Percentiles rank a stretch among this genome's conserved stretches.
These are phyloP conservation scores for Phytophthora cryptogea DNA, from an alignment of 352 stramenopile genomes.

Conservation along the genomic window DNA sequence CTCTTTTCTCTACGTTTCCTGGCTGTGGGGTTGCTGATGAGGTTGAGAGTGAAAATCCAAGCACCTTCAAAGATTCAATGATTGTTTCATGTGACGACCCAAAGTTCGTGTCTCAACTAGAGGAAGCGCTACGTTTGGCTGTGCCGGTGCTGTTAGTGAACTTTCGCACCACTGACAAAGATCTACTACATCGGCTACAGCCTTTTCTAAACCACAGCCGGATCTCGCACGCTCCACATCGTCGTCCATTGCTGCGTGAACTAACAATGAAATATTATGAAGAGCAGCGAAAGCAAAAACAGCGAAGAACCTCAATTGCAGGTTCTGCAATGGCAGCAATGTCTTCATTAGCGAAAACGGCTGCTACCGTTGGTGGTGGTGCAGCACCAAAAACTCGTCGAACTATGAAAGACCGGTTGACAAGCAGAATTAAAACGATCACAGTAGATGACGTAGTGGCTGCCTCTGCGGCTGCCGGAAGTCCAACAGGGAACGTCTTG, in stretches of 20 bases:
- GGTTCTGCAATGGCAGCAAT: constrained; percentile 8
- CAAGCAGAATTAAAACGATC: constrained; percentile 1
- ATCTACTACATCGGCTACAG: constrained; percentile 15
- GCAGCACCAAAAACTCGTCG: constrained; percentile 7
- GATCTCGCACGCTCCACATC: constrained; percentile 16
- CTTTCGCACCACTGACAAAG: constrained; percentile 28
- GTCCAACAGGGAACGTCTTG: not conserved
- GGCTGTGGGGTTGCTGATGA: constrained; percentile 15
- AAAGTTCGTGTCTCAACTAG: constrained; percentile 26
- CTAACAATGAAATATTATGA: constrained; percentile 28
- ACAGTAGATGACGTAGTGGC: constrained; percentile 6
- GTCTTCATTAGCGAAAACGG: constrained; percentile 13
- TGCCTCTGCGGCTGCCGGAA: constrained; percentile 2
- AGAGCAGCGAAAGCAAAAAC: constrained; percentile 25
- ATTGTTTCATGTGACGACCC: constrained; percentile 42
- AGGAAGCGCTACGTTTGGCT: constrained; percentile 31
- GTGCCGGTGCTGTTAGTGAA: constrained; percentile 47
- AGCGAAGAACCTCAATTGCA: constrained; percentile 13
- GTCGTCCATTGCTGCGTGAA: constrained; percentile 27
- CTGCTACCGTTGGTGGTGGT: not conserved
- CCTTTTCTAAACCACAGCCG: constrained; percentile 24
- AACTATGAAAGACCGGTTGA: constrained; percentile 1
- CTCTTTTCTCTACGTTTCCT: constrained; percentile 33
- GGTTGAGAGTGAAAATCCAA: constrained; percentile 24
- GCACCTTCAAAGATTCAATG: constrained; percentile 24